These are phyloP conservation scores for Raffaelea arxii DNA, from an alignment of 2,329 filamentous ascomycete species.

Conservation along the genomic window DNA sequence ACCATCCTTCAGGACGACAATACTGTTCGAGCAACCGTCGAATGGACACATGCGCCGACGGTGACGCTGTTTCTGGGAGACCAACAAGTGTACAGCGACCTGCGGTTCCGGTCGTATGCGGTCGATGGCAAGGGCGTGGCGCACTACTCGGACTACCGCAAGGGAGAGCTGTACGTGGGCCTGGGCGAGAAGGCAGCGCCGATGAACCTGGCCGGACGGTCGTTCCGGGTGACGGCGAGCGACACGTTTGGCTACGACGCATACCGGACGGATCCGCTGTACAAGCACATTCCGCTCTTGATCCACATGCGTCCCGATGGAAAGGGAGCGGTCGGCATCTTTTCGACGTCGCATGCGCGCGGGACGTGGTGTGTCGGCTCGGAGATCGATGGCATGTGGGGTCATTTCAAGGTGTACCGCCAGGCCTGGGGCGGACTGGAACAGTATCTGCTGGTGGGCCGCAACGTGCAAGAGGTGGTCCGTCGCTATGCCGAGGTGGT, in stretches of 20 bases:
- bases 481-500: conserved; percentile 56
- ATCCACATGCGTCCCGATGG: conserved; percentile 57
- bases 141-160: conserved; percentile 50
- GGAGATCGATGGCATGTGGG: conserved; percentile 69
- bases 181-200: conserved; percentile 64
- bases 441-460: conserved; percentile 59
- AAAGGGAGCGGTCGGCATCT: conserved; percentile 56
- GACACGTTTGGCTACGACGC: conserved; percentile 68
- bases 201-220: conserved; percentile 59
- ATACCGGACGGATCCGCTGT: conserved; percentile 60
- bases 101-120: conserved; percentile 56
- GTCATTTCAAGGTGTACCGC: conserved; percentile 63
- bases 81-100: conserved; percentile 49
- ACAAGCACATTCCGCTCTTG: conserved; percentile 66
- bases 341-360: conserved; percentile 56
- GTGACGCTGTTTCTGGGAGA: conserved; percentile 43
- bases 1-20: conserved; percentile 35
- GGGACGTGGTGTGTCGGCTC: conserved; percentile 58
- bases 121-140: conserved; percentile 46
- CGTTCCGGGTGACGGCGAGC: conserved; percentile 57
- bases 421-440: conserved; percentile 65
- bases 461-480: conserved; percentile 57
- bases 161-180: conserved; percentile 53
- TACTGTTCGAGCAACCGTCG: conserved; percentile 44
- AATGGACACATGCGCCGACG: conserved; percentile 49